Evolutionary conservation across 2,329 filamentous ascomycete genomes (phyloP).

Genomic region (Aureobasidium lini): DNA sequence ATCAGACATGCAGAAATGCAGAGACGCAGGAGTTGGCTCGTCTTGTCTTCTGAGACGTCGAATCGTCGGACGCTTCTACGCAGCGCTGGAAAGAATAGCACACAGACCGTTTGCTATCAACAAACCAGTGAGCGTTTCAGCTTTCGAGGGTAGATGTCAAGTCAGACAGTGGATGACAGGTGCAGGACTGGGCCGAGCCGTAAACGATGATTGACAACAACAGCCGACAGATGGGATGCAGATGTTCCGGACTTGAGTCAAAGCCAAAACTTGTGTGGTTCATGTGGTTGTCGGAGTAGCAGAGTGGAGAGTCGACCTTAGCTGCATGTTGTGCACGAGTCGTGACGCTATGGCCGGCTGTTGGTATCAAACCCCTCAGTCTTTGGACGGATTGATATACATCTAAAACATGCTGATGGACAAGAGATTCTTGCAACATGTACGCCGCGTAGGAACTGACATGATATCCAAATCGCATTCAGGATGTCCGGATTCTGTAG

Average conservation of each 20-base stretch:
- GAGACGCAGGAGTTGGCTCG: not conserved
- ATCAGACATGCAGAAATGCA: too few species aligned
- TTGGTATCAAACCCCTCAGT: not conserved
- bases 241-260: not conserved
- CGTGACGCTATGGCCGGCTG: not conserved
- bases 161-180: not conserved
- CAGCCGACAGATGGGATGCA: not conserved
- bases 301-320: not conserved
- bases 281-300: not conserved
- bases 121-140: not conserved
- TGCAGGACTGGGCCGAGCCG: conserved; percentile 8
- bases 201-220: not conserved
- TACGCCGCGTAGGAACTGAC: too few species aligned
- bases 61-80: too few species aligned
- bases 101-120: not conserved
- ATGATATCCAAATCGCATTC: too few species aligned
- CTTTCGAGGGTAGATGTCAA: not conserved
- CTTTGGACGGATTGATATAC: not conserved
- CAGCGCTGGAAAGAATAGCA: not conserved
- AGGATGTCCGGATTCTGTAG: too few species aligned
- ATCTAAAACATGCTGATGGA: too few species aligned
- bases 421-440: too few species aligned
- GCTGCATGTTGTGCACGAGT: conserved; percentile 3
- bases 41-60: too few species aligned
- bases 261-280: not conserved